phyloP scores from a whole-genome alignment of 441 rosid genomes.

The Pelargonium cotyledonis region DNA sequence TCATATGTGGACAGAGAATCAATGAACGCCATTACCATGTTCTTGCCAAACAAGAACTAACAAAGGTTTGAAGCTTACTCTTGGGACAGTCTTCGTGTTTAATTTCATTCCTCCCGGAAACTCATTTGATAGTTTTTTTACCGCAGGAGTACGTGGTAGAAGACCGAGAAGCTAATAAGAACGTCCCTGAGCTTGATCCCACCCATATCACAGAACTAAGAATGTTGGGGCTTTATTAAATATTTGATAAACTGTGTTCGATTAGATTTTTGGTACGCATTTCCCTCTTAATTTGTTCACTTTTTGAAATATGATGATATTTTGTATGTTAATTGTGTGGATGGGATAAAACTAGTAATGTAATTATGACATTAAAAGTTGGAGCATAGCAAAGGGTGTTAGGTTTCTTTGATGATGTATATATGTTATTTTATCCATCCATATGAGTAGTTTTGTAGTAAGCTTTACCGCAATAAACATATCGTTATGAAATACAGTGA shows the following conservation, averaged over 20 bases:
- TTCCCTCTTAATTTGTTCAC: not conserved
- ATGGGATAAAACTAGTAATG: constrained; percentile 4
- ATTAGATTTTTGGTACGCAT: constrained; percentile 2
- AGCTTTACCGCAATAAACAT: too few relatives aligned
- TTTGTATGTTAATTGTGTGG: too few relatives aligned
- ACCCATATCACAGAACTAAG: not conserved
- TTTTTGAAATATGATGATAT: not conserved
- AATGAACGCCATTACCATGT: constrained; percentile 95
- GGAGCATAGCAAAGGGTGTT: not conserved
- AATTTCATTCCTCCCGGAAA: not conserved
- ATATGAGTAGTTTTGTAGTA: too few relatives aligned
- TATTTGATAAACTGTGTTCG: not conserved
- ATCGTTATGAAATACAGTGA: too few relatives aligned
- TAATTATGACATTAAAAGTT: not conserved
- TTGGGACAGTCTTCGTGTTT: not conserved
- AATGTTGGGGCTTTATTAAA: constrained; percentile 7
- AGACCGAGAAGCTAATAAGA: constrained; percentile 10
- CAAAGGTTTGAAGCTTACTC: constrained; percentile 53
- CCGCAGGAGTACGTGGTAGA: constrained; percentile 31
- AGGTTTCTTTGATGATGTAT: too few relatives aligned
- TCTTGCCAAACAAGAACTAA: constrained; percentile 97
- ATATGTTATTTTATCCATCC: too few relatives aligned
- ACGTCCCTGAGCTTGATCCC: constrained; percentile 7
- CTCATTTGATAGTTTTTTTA: constrained; percentile 9
- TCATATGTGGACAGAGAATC: constrained; percentile 97